Evolutionary conservation across 768 basidiomycete species (phyloP).

Genomic region (Phanerochaete sordida): DNA sequence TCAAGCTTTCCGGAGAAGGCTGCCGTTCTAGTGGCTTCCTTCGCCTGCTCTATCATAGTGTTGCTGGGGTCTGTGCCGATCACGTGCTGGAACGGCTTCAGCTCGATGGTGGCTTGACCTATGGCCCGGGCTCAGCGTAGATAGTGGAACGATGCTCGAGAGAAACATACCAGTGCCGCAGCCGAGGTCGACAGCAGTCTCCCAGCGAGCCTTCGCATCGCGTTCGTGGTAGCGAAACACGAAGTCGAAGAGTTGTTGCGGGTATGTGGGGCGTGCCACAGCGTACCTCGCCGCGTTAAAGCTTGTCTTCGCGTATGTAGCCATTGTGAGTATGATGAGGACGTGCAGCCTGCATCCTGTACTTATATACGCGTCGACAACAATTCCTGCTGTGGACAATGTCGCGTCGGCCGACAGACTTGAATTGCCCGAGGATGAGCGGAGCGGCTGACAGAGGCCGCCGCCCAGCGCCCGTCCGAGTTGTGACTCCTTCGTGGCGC

Average conservation of each 20-base stretch:
- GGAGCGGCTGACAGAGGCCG: not conserved
- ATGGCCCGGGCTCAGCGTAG: not conserved
- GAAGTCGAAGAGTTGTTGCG: constrained; percentile 56
- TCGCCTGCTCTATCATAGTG: constrained; percentile 62
- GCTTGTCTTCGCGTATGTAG: too few species aligned
- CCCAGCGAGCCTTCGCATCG: constrained; percentile 37
- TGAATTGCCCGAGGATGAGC: not conserved
- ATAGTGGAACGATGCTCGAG: not conserved
- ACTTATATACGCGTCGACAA: not conserved
- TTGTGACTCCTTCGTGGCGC: not conserved
- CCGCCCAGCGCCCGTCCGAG: not conserved
- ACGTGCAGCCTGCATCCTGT: not conserved
- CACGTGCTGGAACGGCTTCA: constrained; percentile 52
- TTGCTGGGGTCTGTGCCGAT: constrained; percentile 73
- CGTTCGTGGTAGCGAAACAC: constrained; percentile 56
- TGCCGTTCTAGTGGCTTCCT: constrained; percentile 7
- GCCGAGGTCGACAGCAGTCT: constrained; percentile 69
- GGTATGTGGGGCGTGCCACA: constrained; percentile 70
- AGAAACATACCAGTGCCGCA: constrained; percentile 70
- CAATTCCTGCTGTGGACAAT: too few species aligned
- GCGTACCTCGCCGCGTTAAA: constrained; percentile 66
- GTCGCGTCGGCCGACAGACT: not conserved
- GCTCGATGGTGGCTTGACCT: constrained; percentile 70
- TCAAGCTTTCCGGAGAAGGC: constrained; percentile 24
- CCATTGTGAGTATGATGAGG: constrained; percentile 36